A percentile compares a stretch with the other conserved stretches of the same genome.
phyloP scores from a whole-genome alignment of 441 rosid species.

The Caryocar brasiliense region DNA sequence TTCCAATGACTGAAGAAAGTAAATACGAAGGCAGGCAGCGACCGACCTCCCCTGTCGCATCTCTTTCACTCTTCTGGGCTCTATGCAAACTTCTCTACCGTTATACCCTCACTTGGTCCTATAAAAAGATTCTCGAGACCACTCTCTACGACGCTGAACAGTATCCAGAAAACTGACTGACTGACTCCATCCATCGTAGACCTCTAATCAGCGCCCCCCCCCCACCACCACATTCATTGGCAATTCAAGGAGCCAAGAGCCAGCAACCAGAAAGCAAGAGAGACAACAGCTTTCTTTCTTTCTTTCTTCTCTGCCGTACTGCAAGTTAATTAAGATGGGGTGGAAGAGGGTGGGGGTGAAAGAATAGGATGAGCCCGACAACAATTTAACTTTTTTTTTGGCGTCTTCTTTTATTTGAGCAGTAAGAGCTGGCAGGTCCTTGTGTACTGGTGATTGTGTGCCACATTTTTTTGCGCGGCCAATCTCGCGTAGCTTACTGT shows the following conservation, averaged over 20 bases:
- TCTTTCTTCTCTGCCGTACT: constrained; percentile 15
- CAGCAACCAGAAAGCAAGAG: no score
- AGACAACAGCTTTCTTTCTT: no score
- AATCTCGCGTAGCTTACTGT: no score
- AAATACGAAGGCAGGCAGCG: background rate
- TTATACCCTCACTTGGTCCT: background rate
- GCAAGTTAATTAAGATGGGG: constrained; percentile 17
- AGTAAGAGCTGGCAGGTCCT: background rate
- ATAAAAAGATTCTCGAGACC: no score
- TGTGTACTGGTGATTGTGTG: background rate
- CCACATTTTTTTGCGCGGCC: background rate
- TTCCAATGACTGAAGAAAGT: background rate
- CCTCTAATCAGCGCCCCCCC: no score
- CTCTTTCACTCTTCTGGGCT: constrained; percentile 6
- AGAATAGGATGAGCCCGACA: constrained; percentile 9
- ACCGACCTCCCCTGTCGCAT: background rate
- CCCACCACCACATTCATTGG: no score
- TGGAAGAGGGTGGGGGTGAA: constrained; percentile 2
- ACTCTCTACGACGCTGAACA: no score
- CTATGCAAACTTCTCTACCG: background rate
- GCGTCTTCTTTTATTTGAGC: background rate
- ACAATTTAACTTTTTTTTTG: background rate
- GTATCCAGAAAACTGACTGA: no score
- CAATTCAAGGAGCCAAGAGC: no score
- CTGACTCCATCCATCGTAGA: no score